A percentile compares a stretch with the other conserved stretches of the same genome.
Conservation (phyloP, 306 rosid genomes). For the Pyrus communis region DNA sequence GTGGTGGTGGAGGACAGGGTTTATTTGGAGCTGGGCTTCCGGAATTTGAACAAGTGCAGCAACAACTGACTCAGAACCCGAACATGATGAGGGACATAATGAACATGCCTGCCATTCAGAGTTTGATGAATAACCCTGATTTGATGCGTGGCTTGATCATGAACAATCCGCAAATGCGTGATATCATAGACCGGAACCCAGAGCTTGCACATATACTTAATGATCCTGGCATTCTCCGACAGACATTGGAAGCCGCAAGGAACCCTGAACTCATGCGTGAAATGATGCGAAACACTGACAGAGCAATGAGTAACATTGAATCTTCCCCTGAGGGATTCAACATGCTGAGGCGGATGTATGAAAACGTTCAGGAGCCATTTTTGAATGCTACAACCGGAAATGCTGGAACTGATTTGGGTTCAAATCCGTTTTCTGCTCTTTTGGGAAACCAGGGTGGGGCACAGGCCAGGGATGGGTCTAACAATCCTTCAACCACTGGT, state of each 20-base stretch:
- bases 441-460: constrained; percentile 45
- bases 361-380: constrained; percentile 65
- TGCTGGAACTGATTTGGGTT: constrained; percentile 33
- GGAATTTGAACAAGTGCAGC: constrained; percentile 56
- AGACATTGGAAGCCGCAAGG: constrained; percentile 64
- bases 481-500: constrained; percentile 40
- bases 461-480: constrained; percentile 37
- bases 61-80: constrained; percentile 55
- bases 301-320: constrained; percentile 68
- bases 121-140: constrained; percentile 58
- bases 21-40: constrained; percentile 42
- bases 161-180: constrained; percentile 64
- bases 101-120: constrained; percentile 62
- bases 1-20: constrained; percentile 20
- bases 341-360: constrained; percentile 69
- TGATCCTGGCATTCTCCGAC: constrained; percentile 53
- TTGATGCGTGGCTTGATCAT: constrained; percentile 46
- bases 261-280: constrained; percentile 70
- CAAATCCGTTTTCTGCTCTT: constrained; percentile 61
- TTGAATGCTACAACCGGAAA: constrained; percentile 52
- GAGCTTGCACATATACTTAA: constrained; percentile 57
- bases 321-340: constrained; percentile 67
- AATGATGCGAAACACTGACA: constrained; percentile 66
- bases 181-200: constrained; percentile 55
- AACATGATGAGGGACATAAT: constrained; percentile 63